phyloP scores from a whole-genome alignment of 352 stramenopile species.

The Globisporangium nodosum region DNA sequence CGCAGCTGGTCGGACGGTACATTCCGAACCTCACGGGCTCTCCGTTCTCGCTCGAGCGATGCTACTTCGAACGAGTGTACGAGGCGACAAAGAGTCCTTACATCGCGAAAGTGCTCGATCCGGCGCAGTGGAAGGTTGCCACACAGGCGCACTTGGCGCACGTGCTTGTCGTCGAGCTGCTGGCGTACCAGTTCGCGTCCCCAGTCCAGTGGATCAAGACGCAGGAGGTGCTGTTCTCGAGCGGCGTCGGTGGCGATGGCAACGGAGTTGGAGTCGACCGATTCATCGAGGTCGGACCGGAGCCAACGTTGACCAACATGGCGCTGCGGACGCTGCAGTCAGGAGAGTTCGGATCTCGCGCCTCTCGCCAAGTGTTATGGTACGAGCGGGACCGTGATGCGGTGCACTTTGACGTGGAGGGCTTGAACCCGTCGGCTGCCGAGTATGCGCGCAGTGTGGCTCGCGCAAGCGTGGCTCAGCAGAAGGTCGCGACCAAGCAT shows the following conservation, averaged over 20 bases:
- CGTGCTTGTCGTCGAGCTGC: constrained; percentile 76
- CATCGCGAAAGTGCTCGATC: background rate
- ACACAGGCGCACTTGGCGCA: constrained; percentile 66
- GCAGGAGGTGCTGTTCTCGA: constrained; percentile 67
- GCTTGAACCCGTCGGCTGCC: constrained; percentile 51
- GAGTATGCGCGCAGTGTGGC: constrained; percentile 37
- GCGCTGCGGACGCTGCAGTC: constrained; percentile 66
- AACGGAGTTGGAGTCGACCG: constrained; percentile 44
- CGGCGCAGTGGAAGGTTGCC: constrained; percentile 64
- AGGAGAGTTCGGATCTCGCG: constrained; percentile 43
- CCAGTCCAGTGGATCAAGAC: constrained; percentile 90
- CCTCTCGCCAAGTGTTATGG: constrained; percentile 68
- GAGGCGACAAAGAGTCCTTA: background rate
- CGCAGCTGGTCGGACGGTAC: constrained; percentile 70
- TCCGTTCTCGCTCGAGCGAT: constrained; percentile 70
- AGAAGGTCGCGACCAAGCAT: background rate
- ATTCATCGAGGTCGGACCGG: constrained; percentile 81
- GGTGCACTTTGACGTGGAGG: constrained; percentile 77
- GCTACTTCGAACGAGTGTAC: constrained; percentile 67
- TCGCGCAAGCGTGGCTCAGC: background rate
- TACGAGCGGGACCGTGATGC: constrained; percentile 79
- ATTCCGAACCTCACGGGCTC: constrained; percentile 83
- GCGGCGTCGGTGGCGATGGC: constrained; percentile 1
- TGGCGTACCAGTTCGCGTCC: constrained; percentile 87
- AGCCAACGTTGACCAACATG: constrained; percentile 83